phyloP scores from a whole-genome alignment of 129 eudicot species.

The Centaurea solstitialis region DNA sequence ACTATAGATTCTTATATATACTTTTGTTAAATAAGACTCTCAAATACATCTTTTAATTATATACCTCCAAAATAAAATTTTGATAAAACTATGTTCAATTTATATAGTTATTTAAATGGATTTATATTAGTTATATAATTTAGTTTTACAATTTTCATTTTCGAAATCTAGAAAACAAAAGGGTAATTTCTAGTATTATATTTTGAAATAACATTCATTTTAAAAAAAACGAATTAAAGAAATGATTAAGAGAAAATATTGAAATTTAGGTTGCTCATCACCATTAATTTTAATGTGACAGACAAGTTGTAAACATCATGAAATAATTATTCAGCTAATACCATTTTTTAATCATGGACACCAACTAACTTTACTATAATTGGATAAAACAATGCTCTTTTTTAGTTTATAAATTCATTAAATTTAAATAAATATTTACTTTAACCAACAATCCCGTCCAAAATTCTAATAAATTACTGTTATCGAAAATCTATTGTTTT shows the following conservation, averaged over 20 bases:
- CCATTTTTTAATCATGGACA: background rate
- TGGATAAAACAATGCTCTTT: background rate
- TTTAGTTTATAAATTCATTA: background rate
- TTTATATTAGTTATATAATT: no score
- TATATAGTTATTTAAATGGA: no score
- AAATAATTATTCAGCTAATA: conserved; percentile 24
- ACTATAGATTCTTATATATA: background rate
- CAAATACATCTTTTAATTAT: no score
- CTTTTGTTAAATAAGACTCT: background rate
- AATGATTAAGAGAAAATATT: background rate
- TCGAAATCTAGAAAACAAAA: background rate
- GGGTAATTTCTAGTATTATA: background rate
- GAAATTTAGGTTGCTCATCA: conserved; percentile 3
- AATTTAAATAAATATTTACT: no score
- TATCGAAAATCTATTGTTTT: no score
- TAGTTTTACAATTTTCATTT: background rate
- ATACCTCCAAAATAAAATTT: no score
- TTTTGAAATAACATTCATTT: background rate
- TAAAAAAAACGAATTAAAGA: background rate
- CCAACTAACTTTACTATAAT: conserved; percentile 27
- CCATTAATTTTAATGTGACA: background rate
- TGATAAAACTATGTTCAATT: no score
- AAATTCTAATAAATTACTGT: background rate
- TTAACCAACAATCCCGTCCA: background rate
- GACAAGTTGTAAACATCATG: conserved; percentile 12